Evolutionary conservation across 768 basidiomycete species (phyloP), one percentile per base, ranked within the genome.

Genomic region (Suillus occidentalis): DNA sequence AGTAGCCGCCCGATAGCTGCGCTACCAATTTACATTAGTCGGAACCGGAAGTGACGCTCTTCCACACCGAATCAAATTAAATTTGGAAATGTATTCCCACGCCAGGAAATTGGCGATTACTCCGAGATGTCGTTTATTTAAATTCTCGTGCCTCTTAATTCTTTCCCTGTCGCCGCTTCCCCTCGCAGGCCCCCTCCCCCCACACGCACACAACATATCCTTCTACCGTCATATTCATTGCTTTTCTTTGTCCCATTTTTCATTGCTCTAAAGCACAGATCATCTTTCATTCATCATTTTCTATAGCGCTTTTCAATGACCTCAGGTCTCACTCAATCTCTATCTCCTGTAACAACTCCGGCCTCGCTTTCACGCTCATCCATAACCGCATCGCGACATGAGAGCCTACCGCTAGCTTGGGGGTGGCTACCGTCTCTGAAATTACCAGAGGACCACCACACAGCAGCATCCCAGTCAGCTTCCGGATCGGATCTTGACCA

Each of bases 401-500:
- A 74, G 6, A 10, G n/a, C 1, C 22, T 68, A 49, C 10, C 67
- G 6, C 61, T 53, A 16, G 58, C 70, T 10, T 72, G 70, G 72
- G 53, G 25, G 13, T 31, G 61, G 0, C 56, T 55, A 28, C 68
- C 68, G 55, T 37, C 20, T 16, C 52, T 62, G 5, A 67, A 65
- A 1, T 43, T 13, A 63, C 5, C 61, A 3, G 63, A 31, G n/a
- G 59, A 72, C 62, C 55, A 18, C 10, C 47, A 37, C 61, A 65
- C 25, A 4, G 25, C 1, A 52, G 63, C 4, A 58, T 58, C 0
- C 25, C 31, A 18, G 65, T 59, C 39, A 20, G 10, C 67, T 42
- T 68, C 69, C 36, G 36, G 2, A 2, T 59, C 74, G 66, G 75
- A 76, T 73, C 76, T 72, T 65, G 70, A 73, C 66, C 76, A 76